Evolutionary conservation across 306 rosid genomes (phyloP).

Genomic region (Begonia masoniana): DNA sequence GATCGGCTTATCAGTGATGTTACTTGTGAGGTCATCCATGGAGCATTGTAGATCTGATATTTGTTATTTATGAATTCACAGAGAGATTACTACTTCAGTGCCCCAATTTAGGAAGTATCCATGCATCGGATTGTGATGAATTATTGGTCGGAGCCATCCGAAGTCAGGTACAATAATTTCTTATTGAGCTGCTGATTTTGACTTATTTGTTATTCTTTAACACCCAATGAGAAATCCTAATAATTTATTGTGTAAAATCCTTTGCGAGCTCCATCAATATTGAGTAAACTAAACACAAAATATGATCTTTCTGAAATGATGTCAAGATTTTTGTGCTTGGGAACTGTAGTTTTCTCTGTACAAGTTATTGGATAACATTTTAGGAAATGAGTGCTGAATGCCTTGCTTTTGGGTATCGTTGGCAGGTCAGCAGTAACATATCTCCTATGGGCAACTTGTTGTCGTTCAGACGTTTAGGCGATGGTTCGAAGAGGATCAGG

Average conservation of each 20-base stretch:
- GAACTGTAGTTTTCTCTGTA: neutral
- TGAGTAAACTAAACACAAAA: too few species aligned
- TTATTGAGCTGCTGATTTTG: conserved; percentile 3
- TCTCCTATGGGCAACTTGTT: conserved; percentile 34
- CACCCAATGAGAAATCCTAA: too few species aligned
- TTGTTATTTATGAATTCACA: conserved; percentile 20
- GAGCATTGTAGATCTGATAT: conserved; percentile 3
- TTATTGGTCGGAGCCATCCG: conserved; percentile 47
- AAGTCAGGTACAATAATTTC: conserved; percentile 45
- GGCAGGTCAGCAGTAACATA: conserved; percentile 39
- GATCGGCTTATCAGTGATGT: conserved; percentile 4
- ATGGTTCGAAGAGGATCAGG: conserved; percentile 82
- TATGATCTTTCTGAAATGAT: neutral
- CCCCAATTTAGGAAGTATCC: conserved; percentile 58
- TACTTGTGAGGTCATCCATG: neutral
- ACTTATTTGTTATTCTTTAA: neutral
- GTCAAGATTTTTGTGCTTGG: neutral
- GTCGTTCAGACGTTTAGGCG: conserved; percentile 72
- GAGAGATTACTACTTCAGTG: conserved; percentile 81
- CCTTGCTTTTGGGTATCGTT: conserved; percentile 1
- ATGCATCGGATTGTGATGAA: conserved; percentile 64
- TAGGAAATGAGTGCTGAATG: conserved; percentile 2
- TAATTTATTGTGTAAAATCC: too few species aligned
- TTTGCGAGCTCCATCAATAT: too few species aligned
- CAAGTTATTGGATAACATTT: neutral